These are phyloP conservation scores for Linum lewisii DNA, from an alignment of 345 rosid genomes.

Conservation along the genomic window DNA sequence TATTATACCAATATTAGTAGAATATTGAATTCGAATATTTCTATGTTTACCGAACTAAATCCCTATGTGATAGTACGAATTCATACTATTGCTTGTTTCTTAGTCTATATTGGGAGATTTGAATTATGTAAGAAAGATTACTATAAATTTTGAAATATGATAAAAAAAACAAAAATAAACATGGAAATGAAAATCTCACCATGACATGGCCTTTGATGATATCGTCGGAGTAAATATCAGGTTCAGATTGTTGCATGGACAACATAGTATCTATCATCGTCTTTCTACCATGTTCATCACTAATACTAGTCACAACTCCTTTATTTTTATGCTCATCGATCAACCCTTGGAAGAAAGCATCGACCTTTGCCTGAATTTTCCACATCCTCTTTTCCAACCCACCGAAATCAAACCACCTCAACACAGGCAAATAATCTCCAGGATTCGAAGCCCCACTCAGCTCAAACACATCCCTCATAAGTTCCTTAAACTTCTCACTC, in stretches of 20 bases:
- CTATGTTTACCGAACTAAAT: no score
- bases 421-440: conserved; percentile 9
- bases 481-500: not conserved
- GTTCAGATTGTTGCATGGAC: conserved; percentile 14
- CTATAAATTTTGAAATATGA: no score
- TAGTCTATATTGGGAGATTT: no score
- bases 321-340: not conserved
- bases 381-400: not conserved
- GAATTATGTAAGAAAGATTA: no score
- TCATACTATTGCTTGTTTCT: no score
- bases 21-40: no score
- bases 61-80: no score
- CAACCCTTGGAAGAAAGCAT: not conserved
- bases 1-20: no score
- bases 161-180: no score
- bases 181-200: not conserved
- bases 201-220: conserved; percentile 14
- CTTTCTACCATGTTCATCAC: not conserved
- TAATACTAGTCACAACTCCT: conserved; percentile 3
- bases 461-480: conserved; percentile 5
- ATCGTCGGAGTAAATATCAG: conserved; percentile 12
- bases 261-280: conserved; percentile 11
- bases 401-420: not conserved
- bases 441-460: conserved; percentile 12
- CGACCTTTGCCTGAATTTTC: not conserved